These are phyloP conservation scores for Dalechampia spathulata DNA, from an alignment of 441 rosid genomes.

Conservation along the genomic window DNA sequence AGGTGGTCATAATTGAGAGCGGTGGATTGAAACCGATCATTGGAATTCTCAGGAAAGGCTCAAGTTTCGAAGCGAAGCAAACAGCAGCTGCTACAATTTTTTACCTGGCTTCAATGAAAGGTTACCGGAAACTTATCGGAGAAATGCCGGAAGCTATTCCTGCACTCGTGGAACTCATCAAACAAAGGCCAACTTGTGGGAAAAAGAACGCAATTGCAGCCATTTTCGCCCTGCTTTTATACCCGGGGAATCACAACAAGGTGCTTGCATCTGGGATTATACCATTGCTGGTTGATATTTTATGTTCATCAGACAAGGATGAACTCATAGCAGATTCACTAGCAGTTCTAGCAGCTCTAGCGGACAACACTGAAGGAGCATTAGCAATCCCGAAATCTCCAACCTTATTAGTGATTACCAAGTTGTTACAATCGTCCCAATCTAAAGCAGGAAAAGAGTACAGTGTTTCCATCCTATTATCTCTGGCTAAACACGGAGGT, in stretches of 20 bases:
- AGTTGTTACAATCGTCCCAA: slow-evolving; percentile 26
- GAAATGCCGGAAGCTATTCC: slow-evolving; percentile 50
- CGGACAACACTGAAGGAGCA: slow-evolving; percentile 44
- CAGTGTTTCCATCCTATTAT: slow-evolving; percentile 41
- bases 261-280: slow-evolving; percentile 46
- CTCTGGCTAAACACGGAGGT: slow-evolving; percentile 41
- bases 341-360: slow-evolving; percentile 49
- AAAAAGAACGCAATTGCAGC: slow-evolving; percentile 62
- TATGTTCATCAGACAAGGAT: slow-evolving; percentile 32
- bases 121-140: slow-evolving; percentile 43
- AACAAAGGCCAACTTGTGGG: slow-evolving; percentile 42
- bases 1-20: slow-evolving; percentile 37
- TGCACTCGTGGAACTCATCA: slow-evolving; percentile 43
- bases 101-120: slow-evolving; percentile 56
- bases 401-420: slow-evolving; percentile 26
- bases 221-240: slow-evolving; percentile 39
- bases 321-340: slow-evolving; percentile 51
- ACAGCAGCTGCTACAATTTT: slow-evolving; percentile 68
- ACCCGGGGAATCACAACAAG: slow-evolving; percentile 37
- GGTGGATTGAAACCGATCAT: slow-evolving; percentile 50
- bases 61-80: slow-evolving; percentile 50
- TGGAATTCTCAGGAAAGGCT: slow-evolving; percentile 43
- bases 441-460: slow-evolving; percentile 47
- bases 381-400: slow-evolving; percentile 34
- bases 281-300: slow-evolving; percentile 33